Conservation (phyloP, 192 early-diverging fungal genomes). For the Mortierella claussenii region DNA sequence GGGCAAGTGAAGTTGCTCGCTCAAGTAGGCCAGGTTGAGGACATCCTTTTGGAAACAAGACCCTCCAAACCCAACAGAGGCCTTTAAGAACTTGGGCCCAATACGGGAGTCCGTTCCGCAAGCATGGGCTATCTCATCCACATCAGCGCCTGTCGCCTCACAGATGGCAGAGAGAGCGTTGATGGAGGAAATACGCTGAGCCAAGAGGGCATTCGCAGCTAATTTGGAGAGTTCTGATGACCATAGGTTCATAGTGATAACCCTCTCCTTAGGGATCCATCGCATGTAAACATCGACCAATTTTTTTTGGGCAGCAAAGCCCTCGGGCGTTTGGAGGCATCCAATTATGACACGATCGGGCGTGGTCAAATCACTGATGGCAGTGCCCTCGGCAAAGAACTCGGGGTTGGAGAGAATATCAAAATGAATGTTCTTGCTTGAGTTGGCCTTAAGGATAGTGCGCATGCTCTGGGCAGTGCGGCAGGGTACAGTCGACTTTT, state of each 20-base stretch:
- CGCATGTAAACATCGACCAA: conserved; percentile 79
- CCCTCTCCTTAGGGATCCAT: conserved; percentile 86
- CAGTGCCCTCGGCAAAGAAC: conserved; percentile 95
- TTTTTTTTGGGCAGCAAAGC: conserved; percentile 77
- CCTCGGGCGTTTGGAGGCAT: conserved; percentile 73
- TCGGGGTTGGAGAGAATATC: conserved; percentile 94
- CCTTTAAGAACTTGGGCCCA: conserved; percentile 89
- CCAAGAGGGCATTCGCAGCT: conserved; percentile 92
- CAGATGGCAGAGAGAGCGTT: conserved; percentile 93
- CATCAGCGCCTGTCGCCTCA: conserved; percentile 90
- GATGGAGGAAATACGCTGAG: conserved; percentile 92
- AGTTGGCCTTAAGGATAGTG: conserved; percentile 83
- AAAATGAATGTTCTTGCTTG: conserved; percentile 71
- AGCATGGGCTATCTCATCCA: conserved; percentile 89
- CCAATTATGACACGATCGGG: conserved; percentile 95
- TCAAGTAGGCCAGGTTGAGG: conserved; percentile 88
- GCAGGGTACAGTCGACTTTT: conserved; percentile 96
- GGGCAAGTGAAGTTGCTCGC: conserved; percentile 80
- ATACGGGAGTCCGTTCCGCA: conserved; percentile 88
- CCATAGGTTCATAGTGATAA: conserved; percentile 92
- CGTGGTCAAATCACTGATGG: conserved; percentile 80
- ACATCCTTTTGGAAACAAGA: conserved; percentile 97
- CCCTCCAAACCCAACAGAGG: conserved; percentile 93
- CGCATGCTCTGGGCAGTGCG: conserved; percentile 87
- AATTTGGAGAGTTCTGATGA: conserved; percentile 94